Percentiles rank a stretch among this genome's conserved stretches.
phyloP scores from a whole-genome alignment of 176 grass and related monocot species.

The Triticum aestivum region DNA sequence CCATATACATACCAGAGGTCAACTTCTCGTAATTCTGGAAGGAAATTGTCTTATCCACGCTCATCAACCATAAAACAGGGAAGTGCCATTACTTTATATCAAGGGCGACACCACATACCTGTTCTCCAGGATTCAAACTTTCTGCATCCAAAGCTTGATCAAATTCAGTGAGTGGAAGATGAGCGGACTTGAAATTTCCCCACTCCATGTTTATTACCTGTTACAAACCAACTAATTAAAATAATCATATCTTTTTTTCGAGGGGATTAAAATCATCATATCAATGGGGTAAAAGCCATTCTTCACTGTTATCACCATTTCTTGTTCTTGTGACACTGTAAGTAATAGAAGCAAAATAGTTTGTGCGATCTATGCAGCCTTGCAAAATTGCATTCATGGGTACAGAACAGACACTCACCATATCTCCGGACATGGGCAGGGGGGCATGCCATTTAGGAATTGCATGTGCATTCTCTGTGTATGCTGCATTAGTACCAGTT shows the following conservation, averaged over 20 bases:
- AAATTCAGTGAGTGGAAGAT: slow-evolving; percentile 62
- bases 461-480: slow-evolving; percentile 51
- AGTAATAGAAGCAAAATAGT: neutral
- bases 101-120: slow-evolving; percentile 18
- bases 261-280: neutral
- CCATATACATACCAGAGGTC: slow-evolving; percentile 72
- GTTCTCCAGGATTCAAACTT: slow-evolving; percentile 66
- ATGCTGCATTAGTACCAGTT: slow-evolving; percentile 84
- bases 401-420: slow-evolving; percentile 37
- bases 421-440: slow-evolving; percentile 46
- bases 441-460: slow-evolving; percentile 77
- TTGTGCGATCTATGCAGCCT: neutral
- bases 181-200: slow-evolving; percentile 59
- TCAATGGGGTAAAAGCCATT: neutral
- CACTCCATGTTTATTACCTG: slow-evolving; percentile 82
- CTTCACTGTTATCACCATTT: neutral
- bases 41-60: neutral
- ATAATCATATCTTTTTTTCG: neutral
- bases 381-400: neutral
- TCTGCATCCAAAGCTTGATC: slow-evolving; percentile 53
- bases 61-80: slow-evolving; percentile 4
- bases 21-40: slow-evolving; percentile 60
- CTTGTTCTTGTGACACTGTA: neutral
- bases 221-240: slow-evolving; percentile 3
- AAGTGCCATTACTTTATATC: neutral